Evolutionary conservation across 2,329 filamentous ascomycete species (phyloP).

Genomic region (Claviceps fusiformis): DNA sequence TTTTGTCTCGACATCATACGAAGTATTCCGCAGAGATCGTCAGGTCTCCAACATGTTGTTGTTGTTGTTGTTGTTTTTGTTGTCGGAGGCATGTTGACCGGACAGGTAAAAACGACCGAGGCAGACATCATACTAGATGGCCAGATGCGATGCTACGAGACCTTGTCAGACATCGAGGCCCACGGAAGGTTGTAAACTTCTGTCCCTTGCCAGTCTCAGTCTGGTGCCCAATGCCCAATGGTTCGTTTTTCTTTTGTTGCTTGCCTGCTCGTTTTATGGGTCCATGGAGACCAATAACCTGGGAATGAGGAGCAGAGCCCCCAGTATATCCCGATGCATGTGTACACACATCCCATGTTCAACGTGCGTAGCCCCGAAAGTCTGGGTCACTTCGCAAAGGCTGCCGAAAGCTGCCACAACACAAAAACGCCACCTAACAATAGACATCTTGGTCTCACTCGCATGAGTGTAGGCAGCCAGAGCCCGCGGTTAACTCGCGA

Average conservation of each 20-base stretch:
- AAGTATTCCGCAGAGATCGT: neutral
- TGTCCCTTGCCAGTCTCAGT: neutral
- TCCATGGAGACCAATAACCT: neutral
- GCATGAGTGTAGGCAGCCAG: neutral
- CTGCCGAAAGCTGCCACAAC: neutral
- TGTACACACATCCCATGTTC: neutral
- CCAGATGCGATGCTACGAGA: neutral
- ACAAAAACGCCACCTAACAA: neutral
- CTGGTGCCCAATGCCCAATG: neutral
- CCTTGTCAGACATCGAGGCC: neutral
- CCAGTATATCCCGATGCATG: neutral
- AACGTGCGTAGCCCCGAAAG: neutral
- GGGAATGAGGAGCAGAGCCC: neutral
- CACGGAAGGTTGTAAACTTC: too few relatives aligned
- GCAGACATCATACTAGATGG: too few relatives aligned
- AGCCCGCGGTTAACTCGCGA: neutral
- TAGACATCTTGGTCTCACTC: neutral
- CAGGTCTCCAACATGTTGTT: neutral
- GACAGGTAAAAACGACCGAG: too few relatives aligned
- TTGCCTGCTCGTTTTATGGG: neutral
- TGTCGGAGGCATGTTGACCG: too few relatives aligned
- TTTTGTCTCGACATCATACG: neutral
- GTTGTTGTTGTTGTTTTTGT: too few relatives aligned
- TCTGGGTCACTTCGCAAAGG: neutral
- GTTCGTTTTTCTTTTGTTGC: neutral